Evolutionary conservation across 495 filamentous ascomycete genomes (phyloP).

Genomic region (Annulohypoxylon nitens): DNA sequence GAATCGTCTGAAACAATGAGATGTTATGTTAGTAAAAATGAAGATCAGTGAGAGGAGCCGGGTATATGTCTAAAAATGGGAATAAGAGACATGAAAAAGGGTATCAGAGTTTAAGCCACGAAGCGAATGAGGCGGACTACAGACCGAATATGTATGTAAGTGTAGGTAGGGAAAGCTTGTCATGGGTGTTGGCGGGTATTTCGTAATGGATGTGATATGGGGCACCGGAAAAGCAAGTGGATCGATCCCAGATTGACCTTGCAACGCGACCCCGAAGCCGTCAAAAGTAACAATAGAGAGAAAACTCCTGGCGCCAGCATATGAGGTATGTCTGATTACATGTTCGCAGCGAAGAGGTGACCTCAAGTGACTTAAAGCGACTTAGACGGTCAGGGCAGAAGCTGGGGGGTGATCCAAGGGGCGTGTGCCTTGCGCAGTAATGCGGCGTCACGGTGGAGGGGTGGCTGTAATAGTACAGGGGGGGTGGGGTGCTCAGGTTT

Average conservation of each 20-base stretch:
- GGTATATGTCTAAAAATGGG: slow-evolving; percentile 31
- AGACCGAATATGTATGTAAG: slow-evolving; percentile 46
- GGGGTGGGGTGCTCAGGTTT: slow-evolving; percentile 28
- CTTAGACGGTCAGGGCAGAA: slow-evolving; percentile 50
- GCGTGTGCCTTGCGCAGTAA: slow-evolving; percentile 40
- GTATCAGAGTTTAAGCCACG: slow-evolving; percentile 33
- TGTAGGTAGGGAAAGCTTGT: slow-evolving; percentile 39
- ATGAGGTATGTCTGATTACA: slow-evolving; percentile 54
- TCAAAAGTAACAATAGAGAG: slow-evolving; percentile 42
- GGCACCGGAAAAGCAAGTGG: slow-evolving; percentile 46
- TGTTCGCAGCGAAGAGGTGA: slow-evolving; percentile 48
- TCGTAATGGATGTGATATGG: slow-evolving; percentile 45
- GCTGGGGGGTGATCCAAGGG: slow-evolving; percentile 30
- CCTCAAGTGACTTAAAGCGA: slow-evolving; percentile 51
- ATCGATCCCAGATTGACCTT: slow-evolving; percentile 50
- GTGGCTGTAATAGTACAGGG: slow-evolving; percentile 31
- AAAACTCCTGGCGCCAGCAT: slow-evolving; percentile 52
- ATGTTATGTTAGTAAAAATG: slow-evolving; percentile 30
- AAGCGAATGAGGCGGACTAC: slow-evolving; percentile 41
- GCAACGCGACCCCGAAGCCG: slow-evolving; percentile 49
- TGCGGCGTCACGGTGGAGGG: slow-evolving; percentile 43
- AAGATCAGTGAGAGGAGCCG: slow-evolving; percentile 11
- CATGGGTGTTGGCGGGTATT: slow-evolving; percentile 48
- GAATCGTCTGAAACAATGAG: slow-evolving; percentile 29
- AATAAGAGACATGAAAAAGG: slow-evolving; percentile 32